Percentiles rank a stretch among this genome's conserved stretches.
Conservation (phyloP, 495 filamentous ascomycete genomes). For the Penicillium longicatenatum region DNA sequence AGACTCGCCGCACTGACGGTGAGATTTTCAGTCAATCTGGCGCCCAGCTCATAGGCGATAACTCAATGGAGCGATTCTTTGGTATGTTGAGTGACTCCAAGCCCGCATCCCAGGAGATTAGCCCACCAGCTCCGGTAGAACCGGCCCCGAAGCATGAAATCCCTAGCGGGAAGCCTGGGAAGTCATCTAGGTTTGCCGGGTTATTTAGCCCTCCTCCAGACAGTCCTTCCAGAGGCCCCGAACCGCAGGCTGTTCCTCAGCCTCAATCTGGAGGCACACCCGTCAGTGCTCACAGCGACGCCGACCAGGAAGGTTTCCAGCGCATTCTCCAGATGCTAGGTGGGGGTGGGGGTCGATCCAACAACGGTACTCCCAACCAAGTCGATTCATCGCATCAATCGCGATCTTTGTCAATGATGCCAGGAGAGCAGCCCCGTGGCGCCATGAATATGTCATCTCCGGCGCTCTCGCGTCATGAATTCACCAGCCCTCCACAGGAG, state of each 20-base stretch:
- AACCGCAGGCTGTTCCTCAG: conserved; percentile 36
- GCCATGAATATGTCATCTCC: conserved; percentile 38
- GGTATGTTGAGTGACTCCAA: conserved; percentile 61
- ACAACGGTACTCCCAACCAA: conserved; percentile 45
- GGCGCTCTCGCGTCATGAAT: conserved; percentile 34
- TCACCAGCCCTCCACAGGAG: conserved; percentile 35
- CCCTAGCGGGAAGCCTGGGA: conserved; percentile 36
- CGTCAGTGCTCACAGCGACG: conserved; percentile 51
- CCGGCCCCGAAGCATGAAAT: conserved; percentile 30
- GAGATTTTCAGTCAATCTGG: conserved; percentile 41
- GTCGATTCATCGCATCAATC: conserved; percentile 29
- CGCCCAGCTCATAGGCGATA: conserved; percentile 54
- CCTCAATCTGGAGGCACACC: conserved; percentile 27
- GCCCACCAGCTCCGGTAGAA: conserved; percentile 29
- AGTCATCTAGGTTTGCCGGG: conserved; percentile 80
- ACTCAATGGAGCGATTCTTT: conserved; percentile 79
- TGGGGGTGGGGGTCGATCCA: conserved; percentile 41
- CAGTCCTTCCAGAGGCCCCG: conserved; percentile 52
- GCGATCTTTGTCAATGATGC: conserved; percentile 31
- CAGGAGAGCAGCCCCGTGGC: conserved; percentile 36
- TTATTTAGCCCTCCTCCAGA: conserved; percentile 74
- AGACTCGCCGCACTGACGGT: conserved; percentile 38
- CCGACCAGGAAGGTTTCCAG: conserved; percentile 90
- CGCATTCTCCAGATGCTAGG: conserved; percentile 82
- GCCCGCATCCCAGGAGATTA: conserved; percentile 27